These are phyloP conservation scores for Lachancea dasiensis DNA, from an alignment of 805 yeast species.

Conservation along the genomic window DNA sequence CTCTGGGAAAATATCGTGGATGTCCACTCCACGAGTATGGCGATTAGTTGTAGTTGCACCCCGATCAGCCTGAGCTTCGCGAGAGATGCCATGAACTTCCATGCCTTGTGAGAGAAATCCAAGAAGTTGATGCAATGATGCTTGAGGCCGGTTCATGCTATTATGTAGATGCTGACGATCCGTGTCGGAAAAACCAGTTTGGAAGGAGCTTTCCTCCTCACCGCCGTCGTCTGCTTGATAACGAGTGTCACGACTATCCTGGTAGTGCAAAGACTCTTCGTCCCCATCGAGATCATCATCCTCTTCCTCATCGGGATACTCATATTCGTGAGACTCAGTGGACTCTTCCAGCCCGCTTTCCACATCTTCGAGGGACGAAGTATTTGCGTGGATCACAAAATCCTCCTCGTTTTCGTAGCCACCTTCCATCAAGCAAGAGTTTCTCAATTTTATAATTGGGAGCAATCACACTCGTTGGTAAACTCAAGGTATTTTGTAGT, in stretches of 20 bases:
- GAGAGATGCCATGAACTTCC: constrained; percentile 5
- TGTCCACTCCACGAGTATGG: constrained; percentile 16
- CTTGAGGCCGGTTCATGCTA: background rate
- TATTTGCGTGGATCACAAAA: constrained; percentile 14
- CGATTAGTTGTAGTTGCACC: constrained; percentile 5
- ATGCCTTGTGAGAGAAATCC: constrained; percentile 15
- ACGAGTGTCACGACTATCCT: too few species aligned
- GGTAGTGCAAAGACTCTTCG: too few species aligned
- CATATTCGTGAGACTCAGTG: constrained; percentile 22
- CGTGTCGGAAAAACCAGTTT: background rate
- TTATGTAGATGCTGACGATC: background rate
- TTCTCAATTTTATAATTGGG: too few species aligned
- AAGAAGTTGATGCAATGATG: constrained; percentile 14
- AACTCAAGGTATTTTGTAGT: too few species aligned
- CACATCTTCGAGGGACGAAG: constrained; percentile 7
- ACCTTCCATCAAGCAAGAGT: constrained; percentile 11
- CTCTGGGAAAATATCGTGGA: constrained; percentile 37
- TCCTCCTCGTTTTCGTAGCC: constrained; percentile 17
- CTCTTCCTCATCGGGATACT: constrained; percentile 12
- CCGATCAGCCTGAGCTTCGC: background rate
- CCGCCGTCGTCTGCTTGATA: background rate
- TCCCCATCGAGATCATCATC: constrained; percentile 19
- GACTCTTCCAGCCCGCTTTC: constrained; percentile 7
- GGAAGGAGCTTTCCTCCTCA: background rate
- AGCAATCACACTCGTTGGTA: too few species aligned